Percentiles rank a stretch among this genome's conserved stretches.
These are phyloP conservation scores for Flaveria ramosissima DNA, from an alignment of 129 eudicot species.

Conservation along the genomic window DNA sequence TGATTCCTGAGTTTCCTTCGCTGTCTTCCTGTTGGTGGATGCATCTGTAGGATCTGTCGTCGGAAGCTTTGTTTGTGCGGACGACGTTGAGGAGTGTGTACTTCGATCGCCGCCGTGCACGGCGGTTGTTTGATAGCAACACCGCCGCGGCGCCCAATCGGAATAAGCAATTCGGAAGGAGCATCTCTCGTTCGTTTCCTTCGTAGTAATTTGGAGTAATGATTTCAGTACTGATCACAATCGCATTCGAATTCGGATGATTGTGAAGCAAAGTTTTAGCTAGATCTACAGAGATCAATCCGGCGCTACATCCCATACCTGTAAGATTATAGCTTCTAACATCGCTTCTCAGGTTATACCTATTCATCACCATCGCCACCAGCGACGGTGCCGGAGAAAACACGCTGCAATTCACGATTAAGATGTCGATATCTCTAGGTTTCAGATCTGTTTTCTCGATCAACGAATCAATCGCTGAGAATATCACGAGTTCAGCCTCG, in stretches of 20 bases:
- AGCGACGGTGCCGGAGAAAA: conserved; percentile 65
- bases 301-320: conserved; percentile 72
- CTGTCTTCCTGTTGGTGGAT: conserved; percentile 59
- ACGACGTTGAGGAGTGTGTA: conserved; percentile 54
- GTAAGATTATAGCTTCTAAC: conserved; percentile 55
- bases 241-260: conserved; percentile 50
- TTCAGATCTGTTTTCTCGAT: conserved; percentile 42
- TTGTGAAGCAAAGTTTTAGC: conserved; percentile 55
- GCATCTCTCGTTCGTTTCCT: conserved; percentile 66
- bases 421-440: conserved; percentile 57
- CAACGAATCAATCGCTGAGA: conserved; percentile 49
- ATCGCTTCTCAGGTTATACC: conserved; percentile 57
- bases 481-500: conserved; percentile 59
- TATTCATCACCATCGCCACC: conserved; percentile 66
- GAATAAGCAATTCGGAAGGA: conserved; percentile 69
- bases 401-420: conserved; percentile 65
- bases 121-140: conserved; percentile 47
- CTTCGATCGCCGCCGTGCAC: conserved; percentile 44
- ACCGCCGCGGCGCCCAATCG: conserved; percentile 69
- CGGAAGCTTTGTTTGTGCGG: conserved; percentile 54
- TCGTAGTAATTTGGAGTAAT: conserved; percentile 63
- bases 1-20: conserved; percentile 52
- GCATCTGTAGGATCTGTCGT: conserved; percentile 54
- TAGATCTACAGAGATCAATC: conserved; percentile 59
- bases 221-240: conserved; percentile 62